These are phyloP conservation scores for Globisporangium acanthophoron DNA, from an alignment of 352 stramenopile species.

Conservation along the genomic window DNA sequence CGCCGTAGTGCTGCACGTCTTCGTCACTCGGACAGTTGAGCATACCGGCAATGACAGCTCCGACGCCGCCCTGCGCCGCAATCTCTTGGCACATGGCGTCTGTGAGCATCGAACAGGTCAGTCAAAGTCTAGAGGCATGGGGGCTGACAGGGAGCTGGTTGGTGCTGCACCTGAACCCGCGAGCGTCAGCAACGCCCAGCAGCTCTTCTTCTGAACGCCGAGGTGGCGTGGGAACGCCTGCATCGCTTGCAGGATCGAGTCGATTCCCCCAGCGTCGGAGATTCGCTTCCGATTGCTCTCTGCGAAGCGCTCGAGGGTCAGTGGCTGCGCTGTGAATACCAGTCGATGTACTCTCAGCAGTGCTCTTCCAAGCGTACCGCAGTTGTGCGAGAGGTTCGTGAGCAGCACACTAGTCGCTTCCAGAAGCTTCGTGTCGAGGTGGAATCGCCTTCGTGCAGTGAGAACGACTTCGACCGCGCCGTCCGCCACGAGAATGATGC, in stretches of 20 bases:
- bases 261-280: slow-evolving; percentile 58
- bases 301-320: slow-evolving; percentile 22
- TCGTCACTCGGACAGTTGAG: slow-evolving; percentile 57
- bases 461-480: slow-evolving; percentile 54
- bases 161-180: slow-evolving; percentile 50
- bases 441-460: slow-evolving; percentile 55
- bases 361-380: slow-evolving; percentile 28
- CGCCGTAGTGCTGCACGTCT: slow-evolving; percentile 56
- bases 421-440: slow-evolving; percentile 54
- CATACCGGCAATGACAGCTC: slow-evolving; percentile 69
- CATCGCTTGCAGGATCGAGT: slow-evolving; percentile 82
- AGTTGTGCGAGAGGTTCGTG: slow-evolving; percentile 86
- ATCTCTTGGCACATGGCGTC: slow-evolving; percentile 67
- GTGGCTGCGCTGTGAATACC: neutral
- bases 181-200: slow-evolving; percentile 81
- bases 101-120: slow-evolving; percentile 5
- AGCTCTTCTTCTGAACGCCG: slow-evolving; percentile 72
- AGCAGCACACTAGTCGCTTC: slow-evolving; percentile 69
- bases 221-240: slow-evolving; percentile 69
- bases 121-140: neutral
- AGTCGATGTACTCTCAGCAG: neutral
- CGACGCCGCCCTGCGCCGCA: slow-evolving; percentile 47
- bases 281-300: slow-evolving; percentile 84
- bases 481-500: slow-evolving; percentile 63
- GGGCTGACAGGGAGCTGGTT: neutral